Percentiles rank a stretch among this genome's conserved stretches.
These are phyloP conservation scores for Poa annua DNA, from an alignment of 176 grass and related monocot genomes.

Conservation along the genomic window DNA sequence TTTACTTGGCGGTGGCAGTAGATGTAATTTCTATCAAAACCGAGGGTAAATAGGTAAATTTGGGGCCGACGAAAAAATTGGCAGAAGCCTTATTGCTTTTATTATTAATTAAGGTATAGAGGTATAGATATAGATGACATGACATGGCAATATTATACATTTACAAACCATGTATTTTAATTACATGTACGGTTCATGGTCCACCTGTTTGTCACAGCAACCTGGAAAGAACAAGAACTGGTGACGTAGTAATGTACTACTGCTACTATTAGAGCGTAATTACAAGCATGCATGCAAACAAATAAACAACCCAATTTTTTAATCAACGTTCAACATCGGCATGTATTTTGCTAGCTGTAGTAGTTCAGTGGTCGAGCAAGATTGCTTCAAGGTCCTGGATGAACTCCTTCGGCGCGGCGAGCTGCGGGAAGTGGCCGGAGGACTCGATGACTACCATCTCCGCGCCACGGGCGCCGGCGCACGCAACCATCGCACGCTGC, in stretches of 20 bases:
- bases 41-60: too few relatives aligned
- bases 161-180: not conserved
- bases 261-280: not conserved
- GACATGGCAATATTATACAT: not conserved
- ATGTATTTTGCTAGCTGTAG: not conserved
- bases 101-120: too few relatives aligned
- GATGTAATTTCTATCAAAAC: too few relatives aligned
- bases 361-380: slow-evolving; percentile 39
- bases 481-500: slow-evolving; percentile 46
- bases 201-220: slow-evolving; percentile 18
- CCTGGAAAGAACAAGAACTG: not conserved
- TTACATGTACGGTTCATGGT: not conserved
- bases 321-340: not conserved
- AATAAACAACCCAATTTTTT: not conserved
- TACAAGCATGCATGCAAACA: slow-evolving; percentile 24
- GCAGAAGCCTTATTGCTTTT: too few relatives aligned
- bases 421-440: slow-evolving; percentile 74
- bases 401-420: slow-evolving; percentile 58
- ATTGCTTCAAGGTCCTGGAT: slow-evolving; percentile 55
- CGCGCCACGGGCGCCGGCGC: slow-evolving; percentile 23
- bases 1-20: too few relatives aligned
- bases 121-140: too few relatives aligned
- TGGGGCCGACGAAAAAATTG: too few relatives aligned
- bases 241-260: not conserved
- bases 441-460: slow-evolving; percentile 52